Evolutionary conservation across 495 filamentous ascomycete species (phyloP).

Genomic region (Neurospora cerealis): DNA sequence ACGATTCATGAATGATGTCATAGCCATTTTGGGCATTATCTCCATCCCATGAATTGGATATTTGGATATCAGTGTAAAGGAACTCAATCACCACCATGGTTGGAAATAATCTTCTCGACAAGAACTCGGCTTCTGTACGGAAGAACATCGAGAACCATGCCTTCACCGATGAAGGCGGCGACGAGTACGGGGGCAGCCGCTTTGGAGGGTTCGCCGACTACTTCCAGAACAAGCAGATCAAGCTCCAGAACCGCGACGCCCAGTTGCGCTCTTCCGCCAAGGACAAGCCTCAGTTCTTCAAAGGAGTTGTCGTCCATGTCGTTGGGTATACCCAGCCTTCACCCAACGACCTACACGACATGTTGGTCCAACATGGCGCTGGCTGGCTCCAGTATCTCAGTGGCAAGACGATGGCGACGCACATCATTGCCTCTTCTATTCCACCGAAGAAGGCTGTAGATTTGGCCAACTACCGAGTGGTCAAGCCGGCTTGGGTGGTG

Average conservation of each 20-base stretch:
- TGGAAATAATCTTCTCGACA: conserved; percentile 51
- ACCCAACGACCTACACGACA: conserved; percentile 47
- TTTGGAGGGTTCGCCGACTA: conserved; percentile 89
- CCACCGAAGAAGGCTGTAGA: conserved; percentile 88
- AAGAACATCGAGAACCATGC: conserved; percentile 71
- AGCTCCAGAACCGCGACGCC: conserved; percentile 85
- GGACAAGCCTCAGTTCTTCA: conserved; percentile 76
- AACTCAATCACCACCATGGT: conserved; percentile 51
- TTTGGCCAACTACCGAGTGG: conserved; percentile 76
- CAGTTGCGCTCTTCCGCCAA: conserved; percentile 56
- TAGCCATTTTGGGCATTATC: neutral
- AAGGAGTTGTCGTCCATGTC: conserved; percentile 77
- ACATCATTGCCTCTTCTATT: conserved; percentile 84
- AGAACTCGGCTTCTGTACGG: conserved; percentile 64
- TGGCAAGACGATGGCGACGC: conserved; percentile 84
- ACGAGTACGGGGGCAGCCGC: conserved; percentile 78
- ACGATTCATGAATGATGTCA: neutral
- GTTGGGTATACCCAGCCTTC: conserved; percentile 80
- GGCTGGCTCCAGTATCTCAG: conserved; percentile 93
- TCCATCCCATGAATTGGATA: conserved; percentile 1
- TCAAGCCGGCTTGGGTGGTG: conserved; percentile 92
- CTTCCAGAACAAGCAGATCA: conserved; percentile 87
- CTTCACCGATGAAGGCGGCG: conserved; percentile 60
- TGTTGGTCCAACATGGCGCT: conserved; percentile 85
- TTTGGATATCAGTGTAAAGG: neutral